phyloP scores from a whole-genome alignment of 2,329 filamentous ascomycete species.

The Raffaelea deltoideospora region DNA sequence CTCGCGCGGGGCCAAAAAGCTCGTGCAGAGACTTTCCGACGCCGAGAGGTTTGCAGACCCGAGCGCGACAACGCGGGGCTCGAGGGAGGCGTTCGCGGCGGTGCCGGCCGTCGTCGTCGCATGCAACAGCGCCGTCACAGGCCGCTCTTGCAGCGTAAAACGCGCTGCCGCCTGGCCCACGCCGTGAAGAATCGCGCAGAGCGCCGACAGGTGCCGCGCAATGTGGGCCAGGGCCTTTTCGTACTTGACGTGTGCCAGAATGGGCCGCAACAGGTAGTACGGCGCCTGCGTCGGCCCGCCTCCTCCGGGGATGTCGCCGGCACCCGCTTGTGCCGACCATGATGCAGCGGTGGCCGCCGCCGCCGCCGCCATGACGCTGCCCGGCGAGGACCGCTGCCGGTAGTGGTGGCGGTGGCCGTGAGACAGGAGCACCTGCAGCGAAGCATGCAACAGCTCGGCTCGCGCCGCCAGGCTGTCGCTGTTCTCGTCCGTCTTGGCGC shows the following conservation, averaged over 20 bases:
- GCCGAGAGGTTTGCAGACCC: conserved; percentile 19
- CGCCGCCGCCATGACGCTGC: conserved; percentile 22
- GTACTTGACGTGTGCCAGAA: conserved; percentile 33
- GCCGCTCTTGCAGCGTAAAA: conserved; percentile 9
- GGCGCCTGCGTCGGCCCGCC: conserved; percentile 27
- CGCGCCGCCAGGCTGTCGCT: conserved; percentile 19
- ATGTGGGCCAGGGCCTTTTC: conserved; percentile 22
- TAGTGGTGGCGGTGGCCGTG: conserved; percentile 55
- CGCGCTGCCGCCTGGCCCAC: conserved; percentile 3
- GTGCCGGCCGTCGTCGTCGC: not conserved
- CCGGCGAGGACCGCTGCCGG: conserved; percentile 47
- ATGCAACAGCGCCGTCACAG: conserved; percentile 2
- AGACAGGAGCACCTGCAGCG: conserved; percentile 60
- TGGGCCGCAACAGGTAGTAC: conserved; percentile 34
- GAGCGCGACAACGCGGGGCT: no score
- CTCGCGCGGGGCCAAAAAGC: conserved; percentile 25
- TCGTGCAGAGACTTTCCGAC: conserved; percentile 28
- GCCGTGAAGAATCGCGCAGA: conserved; percentile 27
- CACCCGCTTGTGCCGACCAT: no score
- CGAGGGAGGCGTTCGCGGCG: no score
- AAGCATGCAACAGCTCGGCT: conserved; percentile 50
- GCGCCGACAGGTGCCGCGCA: conserved; percentile 24
- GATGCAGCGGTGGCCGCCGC: conserved; percentile 19
- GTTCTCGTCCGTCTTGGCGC: not conserved
- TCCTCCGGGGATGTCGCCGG: no score